These are phyloP conservation scores for Nitzschia sp. DNA, from an alignment of 108 stramenopile species.

Conservation along the genomic window DNA sequence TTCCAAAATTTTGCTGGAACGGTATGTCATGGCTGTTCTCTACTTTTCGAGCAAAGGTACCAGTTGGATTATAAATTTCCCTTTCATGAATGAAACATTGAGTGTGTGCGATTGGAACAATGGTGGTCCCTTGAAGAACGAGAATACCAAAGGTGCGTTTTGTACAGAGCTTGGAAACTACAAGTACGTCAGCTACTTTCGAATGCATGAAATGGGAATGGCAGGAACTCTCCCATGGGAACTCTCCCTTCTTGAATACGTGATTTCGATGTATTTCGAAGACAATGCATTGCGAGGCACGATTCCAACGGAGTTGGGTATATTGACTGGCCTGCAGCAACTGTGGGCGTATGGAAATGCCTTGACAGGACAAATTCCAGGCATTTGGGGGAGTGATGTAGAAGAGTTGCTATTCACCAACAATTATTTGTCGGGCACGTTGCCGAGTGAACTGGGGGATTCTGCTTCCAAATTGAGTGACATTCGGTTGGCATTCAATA, in stretches of 20 bases:
- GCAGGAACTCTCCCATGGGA: not conserved
- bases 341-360: not conserved
- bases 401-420: too few species aligned
- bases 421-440: too few species aligned
- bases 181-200: not conserved
- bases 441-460: too few species aligned
- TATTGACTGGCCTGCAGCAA: not conserved
- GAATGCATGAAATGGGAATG: not conserved
- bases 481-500: too few species aligned
- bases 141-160: not conserved
- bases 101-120: slow-evolving; percentile 8
- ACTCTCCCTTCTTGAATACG: not conserved
- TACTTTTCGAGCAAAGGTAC: slow-evolving; percentile 7
- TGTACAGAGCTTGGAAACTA: not conserved
- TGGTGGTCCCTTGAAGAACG: not conserved
- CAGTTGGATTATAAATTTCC: not conserved
- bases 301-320: not conserved
- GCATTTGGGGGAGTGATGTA: too few species aligned
- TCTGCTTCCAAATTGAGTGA: too few species aligned
- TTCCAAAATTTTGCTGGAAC: not conserved
- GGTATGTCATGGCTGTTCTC: slow-evolving; percentile 3
- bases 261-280: not conserved
- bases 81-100: not conserved
- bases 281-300: too few species aligned
- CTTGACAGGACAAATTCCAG: too few species aligned